These are phyloP conservation scores for Calonectria montana DNA, from an alignment of 2,329 filamentous ascomycete genomes.

Conservation along the genomic window DNA sequence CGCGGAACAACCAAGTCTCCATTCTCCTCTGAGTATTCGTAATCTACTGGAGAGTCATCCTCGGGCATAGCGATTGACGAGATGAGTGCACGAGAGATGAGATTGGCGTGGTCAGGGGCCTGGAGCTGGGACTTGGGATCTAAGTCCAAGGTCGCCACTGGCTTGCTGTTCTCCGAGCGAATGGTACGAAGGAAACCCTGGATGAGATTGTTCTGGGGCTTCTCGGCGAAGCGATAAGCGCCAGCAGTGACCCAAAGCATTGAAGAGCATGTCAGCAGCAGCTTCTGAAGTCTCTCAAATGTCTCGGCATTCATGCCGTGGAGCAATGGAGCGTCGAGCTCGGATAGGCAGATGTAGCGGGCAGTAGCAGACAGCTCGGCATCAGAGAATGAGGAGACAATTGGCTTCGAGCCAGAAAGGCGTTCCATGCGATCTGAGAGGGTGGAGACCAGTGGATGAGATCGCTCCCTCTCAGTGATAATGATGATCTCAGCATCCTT, in stretches of 20 bases:
- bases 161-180: slow-evolving; percentile 58
- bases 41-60: slow-evolving; percentile 38
- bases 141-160: slow-evolving; percentile 58
- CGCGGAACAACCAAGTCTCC: slow-evolving; percentile 45
- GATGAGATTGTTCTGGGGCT: slow-evolving; percentile 57
- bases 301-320: slow-evolving; percentile 50
- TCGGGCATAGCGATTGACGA: slow-evolving; percentile 31
- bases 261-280: slow-evolving; percentile 49
- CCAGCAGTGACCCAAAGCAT: slow-evolving; percentile 55
- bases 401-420: slow-evolving; percentile 32
- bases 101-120: slow-evolving; percentile 42
- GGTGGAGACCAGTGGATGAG: slow-evolving; percentile 31
- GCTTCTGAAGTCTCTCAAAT: slow-evolving; percentile 52
- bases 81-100: slow-evolving; percentile 45
- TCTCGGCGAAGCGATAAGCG: slow-evolving; percentile 50
- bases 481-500: slow-evolving; percentile 31
- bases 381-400: slow-evolving; percentile 30
- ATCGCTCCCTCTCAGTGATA: slow-evolving; percentile 35
- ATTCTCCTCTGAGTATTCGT: slow-evolving; percentile 44
- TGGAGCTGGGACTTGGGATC: slow-evolving; percentile 50
- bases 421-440: slow-evolving; percentile 38
- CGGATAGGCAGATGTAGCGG: slow-evolving; percentile 54
- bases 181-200: slow-evolving; percentile 58
- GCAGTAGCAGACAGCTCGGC: slow-evolving; percentile 22
- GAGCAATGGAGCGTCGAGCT: slow-evolving; percentile 58